phyloP scores from a whole-genome alignment of 2,329 filamentous ascomycete genomes.

The Lecanicillium sp. region DNA sequence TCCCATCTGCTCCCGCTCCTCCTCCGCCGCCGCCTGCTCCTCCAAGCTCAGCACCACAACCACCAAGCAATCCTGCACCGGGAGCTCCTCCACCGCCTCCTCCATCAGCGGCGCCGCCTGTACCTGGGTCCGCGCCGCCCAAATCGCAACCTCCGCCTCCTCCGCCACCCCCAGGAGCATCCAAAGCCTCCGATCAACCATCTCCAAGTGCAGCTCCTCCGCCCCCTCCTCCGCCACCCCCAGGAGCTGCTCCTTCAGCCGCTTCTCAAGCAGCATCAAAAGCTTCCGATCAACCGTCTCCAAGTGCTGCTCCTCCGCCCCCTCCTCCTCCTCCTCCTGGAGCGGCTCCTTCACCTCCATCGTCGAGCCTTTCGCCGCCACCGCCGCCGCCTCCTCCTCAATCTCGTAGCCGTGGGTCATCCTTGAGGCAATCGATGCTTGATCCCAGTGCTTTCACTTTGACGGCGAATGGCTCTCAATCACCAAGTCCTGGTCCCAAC shows the following conservation, averaged over 20 bases:
- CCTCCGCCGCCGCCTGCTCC: constrained; percentile 32
- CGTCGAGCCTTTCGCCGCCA: constrained; percentile 32
- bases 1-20: constrained; percentile 22
- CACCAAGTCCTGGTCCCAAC: constrained; percentile 35
- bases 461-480: constrained; percentile 51
- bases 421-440: constrained; percentile 54
- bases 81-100: constrained; percentile 37
- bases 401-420: constrained; percentile 32
- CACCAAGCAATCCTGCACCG: constrained; percentile 32
- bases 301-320: constrained; percentile 26
- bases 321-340: constrained; percentile 27
- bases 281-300: constrained; percentile 32
- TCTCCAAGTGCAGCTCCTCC: constrained; percentile 29
- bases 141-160: constrained; percentile 28
- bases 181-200: constrained; percentile 22
- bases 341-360: constrained; percentile 19
- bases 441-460: constrained; percentile 73
- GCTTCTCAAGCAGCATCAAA: constrained; percentile 36
- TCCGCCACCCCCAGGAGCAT: constrained; percentile 22
- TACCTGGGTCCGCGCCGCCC: constrained; percentile 24
- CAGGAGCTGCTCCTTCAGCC: constrained; percentile 25
- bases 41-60: constrained; percentile 29
- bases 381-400: constrained; percentile 23
- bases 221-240: constrained; percentile 24
- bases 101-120: constrained; percentile 34